Conservation (phyloP, 164 flowering plant genomes). For the Magnolia kwangsiensis region DNA sequence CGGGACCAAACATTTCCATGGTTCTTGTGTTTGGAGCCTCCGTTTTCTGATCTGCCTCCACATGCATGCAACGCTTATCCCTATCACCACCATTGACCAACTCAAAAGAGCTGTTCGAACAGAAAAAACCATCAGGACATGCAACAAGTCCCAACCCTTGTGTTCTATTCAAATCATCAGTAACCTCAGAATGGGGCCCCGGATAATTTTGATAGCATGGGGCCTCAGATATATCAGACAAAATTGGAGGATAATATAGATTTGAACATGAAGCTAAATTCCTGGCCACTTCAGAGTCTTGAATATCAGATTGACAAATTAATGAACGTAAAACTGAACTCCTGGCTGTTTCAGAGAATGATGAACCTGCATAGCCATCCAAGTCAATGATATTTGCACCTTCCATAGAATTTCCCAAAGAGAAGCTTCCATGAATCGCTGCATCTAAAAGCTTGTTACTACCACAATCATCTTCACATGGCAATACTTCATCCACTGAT, state of each 20-base stretch:
- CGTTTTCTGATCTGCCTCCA: conserved; percentile 26
- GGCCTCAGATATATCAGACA: conserved; percentile 25
- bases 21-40: conserved; percentile 37
- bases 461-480: conserved; percentile 37
- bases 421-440: conserved; percentile 24
- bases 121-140: conserved; percentile 33
- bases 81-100: conserved; percentile 30
- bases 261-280: conserved; percentile 23
- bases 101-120: conserved; percentile 25
- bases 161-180: conserved; percentile 18
- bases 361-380: conserved; percentile 26
- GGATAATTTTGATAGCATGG: conserved; percentile 30
- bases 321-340: conserved; percentile 19
- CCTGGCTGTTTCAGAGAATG: conserved; percentile 7
- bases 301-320: conserved; percentile 22
- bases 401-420: conserved; percentile 23
- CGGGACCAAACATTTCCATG: conserved; percentile 37
- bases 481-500: conserved; percentile 25
- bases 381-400: conserved; percentile 24
- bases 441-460: conserved; percentile 30
- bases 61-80: conserved; percentile 24
- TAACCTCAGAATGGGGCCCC: conserved; percentile 24
- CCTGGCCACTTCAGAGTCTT: conserved; percentile 22
- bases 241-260: conserved; percentile 23
- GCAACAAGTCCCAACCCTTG: conserved; percentile 30